phyloP scores from a whole-genome alignment of 257 asterid genomes.

The Petrea volubilis region DNA sequence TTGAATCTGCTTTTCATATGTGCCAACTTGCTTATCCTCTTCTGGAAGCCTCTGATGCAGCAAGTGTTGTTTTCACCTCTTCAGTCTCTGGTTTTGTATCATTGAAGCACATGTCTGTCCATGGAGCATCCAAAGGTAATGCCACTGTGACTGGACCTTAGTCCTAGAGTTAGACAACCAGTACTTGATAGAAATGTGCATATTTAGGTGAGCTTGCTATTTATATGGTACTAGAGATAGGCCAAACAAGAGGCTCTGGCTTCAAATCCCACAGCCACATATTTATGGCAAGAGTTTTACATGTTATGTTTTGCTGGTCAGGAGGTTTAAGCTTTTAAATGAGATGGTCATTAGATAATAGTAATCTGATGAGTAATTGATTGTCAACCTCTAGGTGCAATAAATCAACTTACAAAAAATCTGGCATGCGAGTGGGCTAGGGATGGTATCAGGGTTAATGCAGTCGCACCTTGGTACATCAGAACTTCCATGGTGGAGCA shows the following conservation, averaged over 20 bases:
- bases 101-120: conserved; percentile 58
- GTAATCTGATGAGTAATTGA: neutral
- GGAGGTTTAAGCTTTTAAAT: no score
- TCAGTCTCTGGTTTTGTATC: conserved; percentile 68
- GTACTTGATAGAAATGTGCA: no score
- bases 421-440: conserved; percentile 81
- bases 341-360: no score
- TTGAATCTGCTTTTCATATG: conserved; percentile 59
- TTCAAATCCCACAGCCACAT: no score
- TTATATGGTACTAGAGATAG: no score
- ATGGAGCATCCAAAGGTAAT: conserved; percentile 70
- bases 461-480: conserved; percentile 80
- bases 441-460: conserved; percentile 61
- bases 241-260: no score
- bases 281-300: no score
- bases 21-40: conserved; percentile 70
- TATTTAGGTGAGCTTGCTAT: no score
- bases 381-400: conserved; percentile 49
- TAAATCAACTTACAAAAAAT: conserved; percentile 67
- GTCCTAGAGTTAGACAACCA: neutral
- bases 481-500: conserved; percentile 67
- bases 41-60: conserved; percentile 58
- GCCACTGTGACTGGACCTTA: neutral
- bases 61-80: conserved; percentile 67
- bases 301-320: no score